phyloP scores from a whole-genome alignment of 139 green algal species.

The Medakamo hakoo region DNA sequence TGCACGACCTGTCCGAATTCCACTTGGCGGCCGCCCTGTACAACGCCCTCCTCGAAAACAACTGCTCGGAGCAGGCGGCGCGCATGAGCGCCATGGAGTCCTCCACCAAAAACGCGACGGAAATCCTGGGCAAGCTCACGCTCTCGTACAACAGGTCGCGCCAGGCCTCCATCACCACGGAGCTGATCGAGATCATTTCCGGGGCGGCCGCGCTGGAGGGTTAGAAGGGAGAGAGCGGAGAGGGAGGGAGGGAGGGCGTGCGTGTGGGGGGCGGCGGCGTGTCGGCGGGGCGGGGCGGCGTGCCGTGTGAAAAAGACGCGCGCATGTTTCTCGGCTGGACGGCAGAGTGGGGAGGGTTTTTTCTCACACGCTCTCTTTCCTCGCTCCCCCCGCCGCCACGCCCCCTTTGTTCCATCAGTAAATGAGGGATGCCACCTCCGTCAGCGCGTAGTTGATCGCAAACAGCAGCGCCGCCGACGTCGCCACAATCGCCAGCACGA shows the following conservation, averaged over 20 bases:
- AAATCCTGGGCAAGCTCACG: constrained; percentile 91
- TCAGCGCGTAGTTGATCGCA: constrained; percentile 26
- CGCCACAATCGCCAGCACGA: constrained; percentile 37
- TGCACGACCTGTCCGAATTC: constrained; percentile 91
- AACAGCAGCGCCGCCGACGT: constrained; percentile 25
- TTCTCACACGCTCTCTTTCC: neutral
- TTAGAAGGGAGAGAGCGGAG: too few species aligned
- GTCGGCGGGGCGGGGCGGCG: neutral
- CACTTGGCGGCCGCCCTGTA: constrained; percentile 85
- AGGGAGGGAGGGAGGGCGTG: neutral
- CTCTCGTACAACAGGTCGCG: constrained; percentile 84
- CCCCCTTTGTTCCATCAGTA: constrained; percentile 6
- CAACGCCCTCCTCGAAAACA: constrained; percentile 94
- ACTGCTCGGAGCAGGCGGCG: constrained; percentile 81
- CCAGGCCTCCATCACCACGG: constrained; percentile 89
- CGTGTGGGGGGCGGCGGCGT: too few species aligned
- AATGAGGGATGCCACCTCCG: constrained; percentile 18
- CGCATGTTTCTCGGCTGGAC: neutral
- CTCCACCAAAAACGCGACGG: constrained; percentile 86
- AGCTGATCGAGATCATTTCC: constrained; percentile 98
- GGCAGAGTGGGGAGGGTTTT: neutral
- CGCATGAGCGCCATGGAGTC: constrained; percentile 98
- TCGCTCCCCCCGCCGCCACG: neutral
- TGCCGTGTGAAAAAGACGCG: neutral
- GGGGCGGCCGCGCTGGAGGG: constrained; percentile 62